Evolutionary conservation across 202 grass and related monocot genomes (phyloP).

Genomic region (Schoenoplectus tabernaemontani): DNA sequence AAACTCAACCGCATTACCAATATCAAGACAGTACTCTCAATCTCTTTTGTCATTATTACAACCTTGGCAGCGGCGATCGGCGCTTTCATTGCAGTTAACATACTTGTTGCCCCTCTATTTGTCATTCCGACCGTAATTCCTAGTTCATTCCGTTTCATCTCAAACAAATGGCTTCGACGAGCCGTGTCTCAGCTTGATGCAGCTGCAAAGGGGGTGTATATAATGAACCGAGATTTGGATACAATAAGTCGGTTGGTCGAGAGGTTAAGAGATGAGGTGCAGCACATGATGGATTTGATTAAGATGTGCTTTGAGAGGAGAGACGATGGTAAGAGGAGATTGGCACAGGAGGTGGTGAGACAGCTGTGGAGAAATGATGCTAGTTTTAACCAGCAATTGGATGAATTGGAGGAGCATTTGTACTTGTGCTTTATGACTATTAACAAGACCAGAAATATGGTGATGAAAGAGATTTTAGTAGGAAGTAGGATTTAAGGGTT

Average conservation of each 20-base stretch:
- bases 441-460: conserved; percentile 81
- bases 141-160: conserved; percentile 28
- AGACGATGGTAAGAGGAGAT: conserved; percentile 38
- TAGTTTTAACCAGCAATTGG: conserved; percentile 74
- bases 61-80: conserved; percentile 38
- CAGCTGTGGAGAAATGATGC: conserved; percentile 68
- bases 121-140: conserved; percentile 38
- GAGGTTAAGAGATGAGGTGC: conserved; percentile 64
- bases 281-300: conserved; percentile 67
- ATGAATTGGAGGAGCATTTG: conserved; percentile 90
- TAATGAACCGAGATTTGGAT: conserved; percentile 80
- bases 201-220: conserved; percentile 71
- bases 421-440: conserved; percentile 94
- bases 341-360: conserved; percentile 64
- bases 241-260: conserved; percentile 78
- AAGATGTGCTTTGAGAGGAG: conserved; percentile 56
- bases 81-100: conserved; percentile 54
- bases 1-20: conserved; percentile 44
- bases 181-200: conserved; percentile 66
- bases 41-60: conserved; percentile 33
- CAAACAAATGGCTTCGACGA: conserved; percentile 18
- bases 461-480: conserved; percentile 49
- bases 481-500: conserved; percentile 20
- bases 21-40: conserved; percentile 41
- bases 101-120: conserved; percentile 42